These are phyloP conservation scores for Gnetum montanum DNA, from an alignment of 75 land plant genomes.

Conservation along the genomic window DNA sequence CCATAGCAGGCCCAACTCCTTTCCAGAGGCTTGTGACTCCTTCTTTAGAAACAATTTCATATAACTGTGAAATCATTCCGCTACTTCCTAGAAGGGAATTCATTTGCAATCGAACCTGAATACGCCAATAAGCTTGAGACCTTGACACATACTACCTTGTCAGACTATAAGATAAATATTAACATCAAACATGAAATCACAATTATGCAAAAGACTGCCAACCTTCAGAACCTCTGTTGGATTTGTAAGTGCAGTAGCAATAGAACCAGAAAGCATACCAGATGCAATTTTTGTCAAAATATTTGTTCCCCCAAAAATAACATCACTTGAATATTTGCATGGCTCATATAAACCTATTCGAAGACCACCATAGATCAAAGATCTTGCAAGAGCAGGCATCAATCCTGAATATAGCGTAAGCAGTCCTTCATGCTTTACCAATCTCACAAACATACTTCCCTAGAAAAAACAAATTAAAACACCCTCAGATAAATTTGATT, in stretches of 20 bases:
- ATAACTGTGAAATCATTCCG: conserved; percentile 33
- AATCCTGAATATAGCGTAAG: conserved; percentile 55
- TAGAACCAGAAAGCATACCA: conserved; percentile 64
- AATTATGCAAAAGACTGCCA: background rate
- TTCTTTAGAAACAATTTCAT: conserved; percentile 40
- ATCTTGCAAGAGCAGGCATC: conserved; percentile 58
- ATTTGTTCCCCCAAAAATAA: conserved; percentile 51
- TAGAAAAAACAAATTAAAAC: conserved; percentile 3
- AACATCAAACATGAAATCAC: background rate
- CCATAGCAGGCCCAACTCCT: conserved; percentile 78
- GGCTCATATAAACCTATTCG: conserved; percentile 80
- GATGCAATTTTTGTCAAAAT: conserved; percentile 55
- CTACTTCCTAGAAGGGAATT: conserved; percentile 14
- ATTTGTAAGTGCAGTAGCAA: conserved; percentile 71
- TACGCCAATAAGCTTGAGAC: background rate
- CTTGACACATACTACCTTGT: background rate
- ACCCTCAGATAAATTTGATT: background rate
- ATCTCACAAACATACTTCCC: conserved; percentile 27
- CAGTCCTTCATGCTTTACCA: conserved; percentile 50
- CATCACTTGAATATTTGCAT: conserved; percentile 40
- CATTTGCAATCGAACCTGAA: conserved; percentile 66
- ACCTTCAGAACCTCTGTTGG: conserved; percentile 76
- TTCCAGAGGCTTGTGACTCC: conserved; percentile 71
- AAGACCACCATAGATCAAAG: conserved; percentile 67
- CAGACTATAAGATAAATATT: no score